Evolutionary conservation across 345 rosid species (phyloP).

Genomic region (Luvunga scandens): DNA sequence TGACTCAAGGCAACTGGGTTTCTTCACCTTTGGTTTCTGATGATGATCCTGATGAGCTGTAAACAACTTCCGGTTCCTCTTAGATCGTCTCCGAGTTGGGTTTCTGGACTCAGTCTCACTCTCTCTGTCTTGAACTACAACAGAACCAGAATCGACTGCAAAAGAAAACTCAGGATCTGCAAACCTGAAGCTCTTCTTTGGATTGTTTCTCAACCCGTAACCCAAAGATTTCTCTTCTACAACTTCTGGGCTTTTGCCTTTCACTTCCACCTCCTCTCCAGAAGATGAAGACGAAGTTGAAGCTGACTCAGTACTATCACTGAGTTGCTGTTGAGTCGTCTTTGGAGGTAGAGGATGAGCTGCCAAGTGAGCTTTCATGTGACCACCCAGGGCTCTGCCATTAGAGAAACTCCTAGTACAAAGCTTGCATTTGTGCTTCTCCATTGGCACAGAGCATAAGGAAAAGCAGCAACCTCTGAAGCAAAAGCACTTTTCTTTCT

Average conservation of each 20-base stretch:
- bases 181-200: conserved; percentile 58
- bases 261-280: conserved; percentile 29
- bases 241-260: conserved; percentile 19
- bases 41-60: conserved; percentile 11
- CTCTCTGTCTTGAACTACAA: conserved; percentile 50
- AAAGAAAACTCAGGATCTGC: conserved; percentile 70
- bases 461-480: conserved; percentile 15
- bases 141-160: conserved; percentile 39
- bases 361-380: conserved; percentile 91
- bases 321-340: conserved; percentile 23
- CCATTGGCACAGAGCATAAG: conserved; percentile 37
- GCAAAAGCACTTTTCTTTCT: conserved; percentile 15
- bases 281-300: conserved; percentile 53
- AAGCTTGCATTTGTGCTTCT: conserved; percentile 79
- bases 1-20: conserved; percentile 24
- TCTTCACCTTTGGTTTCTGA: conserved; percentile 15
- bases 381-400: conserved; percentile 94
- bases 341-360: conserved; percentile 35
- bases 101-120: conserved; percentile 76
- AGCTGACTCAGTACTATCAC: conserved; percentile 27
- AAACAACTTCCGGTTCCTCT: conserved; percentile 30
- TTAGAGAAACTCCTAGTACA: conserved; percentile 71
- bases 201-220: conserved; percentile 71
- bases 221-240: conserved; percentile 34
- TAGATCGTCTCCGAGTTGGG: conserved; percentile 61